Conservation (phyloP, 129 eudicot species). For the Calendula officinalis region DNA sequence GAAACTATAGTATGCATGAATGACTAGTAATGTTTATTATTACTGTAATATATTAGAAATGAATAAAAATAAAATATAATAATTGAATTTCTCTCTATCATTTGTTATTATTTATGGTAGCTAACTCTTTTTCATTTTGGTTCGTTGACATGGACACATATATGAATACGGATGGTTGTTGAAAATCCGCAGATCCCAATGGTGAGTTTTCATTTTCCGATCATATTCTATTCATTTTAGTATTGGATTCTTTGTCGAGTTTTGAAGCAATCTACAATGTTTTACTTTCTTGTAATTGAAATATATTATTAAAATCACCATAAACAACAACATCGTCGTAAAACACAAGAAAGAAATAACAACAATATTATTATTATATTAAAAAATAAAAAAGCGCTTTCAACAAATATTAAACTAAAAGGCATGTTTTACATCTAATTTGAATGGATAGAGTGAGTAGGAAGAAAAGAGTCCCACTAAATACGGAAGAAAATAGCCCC, state of each 20-base stretch:
- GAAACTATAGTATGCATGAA: not conserved
- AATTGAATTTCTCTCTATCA: not conserved
- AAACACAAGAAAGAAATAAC: conserved; percentile 3
- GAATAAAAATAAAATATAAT: not conserved
- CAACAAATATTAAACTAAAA: not conserved
- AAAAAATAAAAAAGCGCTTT: not conserved
- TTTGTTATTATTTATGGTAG: not conserved
- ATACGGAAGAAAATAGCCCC: conserved; percentile 4
- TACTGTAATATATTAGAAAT: not conserved
- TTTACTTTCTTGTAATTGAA: conserved; percentile 9
- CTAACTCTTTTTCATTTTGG: conserved; percentile 1
- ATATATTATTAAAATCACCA: not conserved
- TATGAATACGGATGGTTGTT: not conserved
- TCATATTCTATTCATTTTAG: not conserved
- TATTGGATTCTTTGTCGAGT: conserved; percentile 5
- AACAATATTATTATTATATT: not conserved
- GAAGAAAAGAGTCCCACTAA: conserved; percentile 20
- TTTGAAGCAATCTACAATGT: conserved; percentile 9
- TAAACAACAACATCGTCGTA: not conserved
- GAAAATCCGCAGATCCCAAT: conserved; percentile 35
- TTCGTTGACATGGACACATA: conserved; percentile 21
- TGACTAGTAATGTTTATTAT: not conserved
- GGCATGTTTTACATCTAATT: conserved; percentile 9
- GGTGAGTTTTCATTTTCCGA: conserved; percentile 24
- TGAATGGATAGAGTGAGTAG: conserved; percentile 21